Base-by-base conservation (phyloP, 352 stramenopile species). In the Pythium vanterpoolii region DNA sequence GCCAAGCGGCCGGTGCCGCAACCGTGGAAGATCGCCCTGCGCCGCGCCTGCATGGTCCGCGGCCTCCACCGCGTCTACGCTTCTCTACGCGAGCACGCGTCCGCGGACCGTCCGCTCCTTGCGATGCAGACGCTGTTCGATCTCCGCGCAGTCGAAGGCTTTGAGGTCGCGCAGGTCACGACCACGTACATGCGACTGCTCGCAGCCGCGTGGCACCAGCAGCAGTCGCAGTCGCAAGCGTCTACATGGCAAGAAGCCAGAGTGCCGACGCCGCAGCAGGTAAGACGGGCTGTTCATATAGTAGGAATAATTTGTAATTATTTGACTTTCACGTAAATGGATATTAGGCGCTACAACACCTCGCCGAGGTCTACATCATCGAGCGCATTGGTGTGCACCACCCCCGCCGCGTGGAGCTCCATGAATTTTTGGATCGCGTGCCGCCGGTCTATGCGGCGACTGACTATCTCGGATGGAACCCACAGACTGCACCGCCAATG, bases 391-490 rank as follows among this genome's bases (percentile, higher is more conserved):
- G 85, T 8, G 78, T 91, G 19, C 74, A 67, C 33, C 79, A 93
- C 50, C 45, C 66, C 13, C 76, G 73, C 16, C 81, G 83, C 21
- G 76, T 81, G 4, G 79, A 92, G 28, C 62, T 97, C 27, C 63
- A 88, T 8, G 69, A 78, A 13, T 86, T 91, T 36, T 75, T 94
- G 16, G 72, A 83, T 14, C 76, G 68, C 23, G 55, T 63, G 11
- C 61, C 79, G 27, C 52, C 73, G 27, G 60, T 87, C n/a, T 93
- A 85, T 63, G 66, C 64, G 4, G 60, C 72, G 11, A 68, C 59
- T 57, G 75, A 95, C 24, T 87, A 90, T 46, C 73, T 96, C 23
- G 86, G 89, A 1, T 97, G 87, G 87, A 75, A 96, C 38, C 86
- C 86, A n/a, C 62, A 64, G 19, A 63, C 73, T 5, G 62, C 67